Evolutionary conservation across 805 yeast genomes (phyloP), one percentile per base, ranked within the genome.

Genomic region (Isabelozyma gotoi): DNA sequence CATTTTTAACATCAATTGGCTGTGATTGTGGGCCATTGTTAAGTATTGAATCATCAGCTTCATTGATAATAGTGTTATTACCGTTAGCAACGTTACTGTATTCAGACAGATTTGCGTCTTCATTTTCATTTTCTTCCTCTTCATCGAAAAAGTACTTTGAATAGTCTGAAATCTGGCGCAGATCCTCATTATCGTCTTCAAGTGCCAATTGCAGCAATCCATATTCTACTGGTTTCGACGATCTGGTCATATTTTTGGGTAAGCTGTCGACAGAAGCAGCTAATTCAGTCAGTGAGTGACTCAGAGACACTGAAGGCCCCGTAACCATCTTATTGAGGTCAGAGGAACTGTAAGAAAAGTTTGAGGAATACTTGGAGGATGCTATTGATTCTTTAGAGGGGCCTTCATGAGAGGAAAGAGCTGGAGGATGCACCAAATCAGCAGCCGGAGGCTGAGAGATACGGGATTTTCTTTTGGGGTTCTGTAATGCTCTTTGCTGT

Each of bases 121-220:
- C 39, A 17, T 49, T 48, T 4, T 41, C 47, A 10, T 44, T 49
- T 1, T 40, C 43, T 11, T 40, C 54, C n/a, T 34, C 45, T 16
- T 45, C 55, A n/a, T 52, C 61, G 35, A 58, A 56, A 33, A 62
- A 47, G 33, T 39, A 59, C 37, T 51, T 52, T 36, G 44, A 52
- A 44, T 62, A 62, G 39, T 62, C 67, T 8, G 67, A 61, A 39
- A 62, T 59, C 24, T 60, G 54, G 40, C 67, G 56, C 7, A 39
- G 36, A 5, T 39, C 35, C 2, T 33, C 24, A 10, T 41, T n/a
- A n/a, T n/a, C 39, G 12, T 46, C 48, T 12, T 48, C 51, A 35
- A 51, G 39, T 7, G 48, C 45, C 36, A 56, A 38, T 17, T 53
- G 50, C 36, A 44, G 49, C 29, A 51, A 37, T 7, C 47, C 52